Evolutionary conservation across 2,329 filamentous ascomycete genomes (phyloP).

Genomic region (Pseudonectria foliicola): DNA sequence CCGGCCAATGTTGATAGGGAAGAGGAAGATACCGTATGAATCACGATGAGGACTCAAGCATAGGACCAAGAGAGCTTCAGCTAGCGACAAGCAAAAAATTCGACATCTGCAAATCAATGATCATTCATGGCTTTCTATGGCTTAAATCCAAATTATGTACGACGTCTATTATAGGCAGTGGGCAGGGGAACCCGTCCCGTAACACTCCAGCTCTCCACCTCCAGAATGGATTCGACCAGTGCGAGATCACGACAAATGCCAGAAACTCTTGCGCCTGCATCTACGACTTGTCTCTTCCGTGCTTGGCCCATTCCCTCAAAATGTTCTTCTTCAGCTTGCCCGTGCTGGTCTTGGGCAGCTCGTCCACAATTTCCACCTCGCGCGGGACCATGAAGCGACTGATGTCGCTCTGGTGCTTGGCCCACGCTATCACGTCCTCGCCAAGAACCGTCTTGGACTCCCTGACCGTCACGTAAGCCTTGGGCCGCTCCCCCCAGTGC

Average conservation of each 20-base stretch:
- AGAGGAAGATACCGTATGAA: background rate
- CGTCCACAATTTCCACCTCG: constrained; percentile 69
- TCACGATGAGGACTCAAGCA: too few relatives aligned
- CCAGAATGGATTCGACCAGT: too few relatives aligned
- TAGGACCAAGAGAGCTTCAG: too few relatives aligned
- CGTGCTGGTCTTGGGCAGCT: constrained; percentile 94
- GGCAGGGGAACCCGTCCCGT: too few relatives aligned
- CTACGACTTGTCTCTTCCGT: constrained; percentile 13
- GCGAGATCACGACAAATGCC: too few relatives aligned
- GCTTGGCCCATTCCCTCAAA: constrained; percentile 69
- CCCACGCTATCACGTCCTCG: constrained; percentile 76
- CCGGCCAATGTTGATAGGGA: constrained; percentile 20
- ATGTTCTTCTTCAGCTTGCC: constrained; percentile 97
- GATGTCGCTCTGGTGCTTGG: constrained; percentile 70
- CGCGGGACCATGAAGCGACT: constrained; percentile 82
- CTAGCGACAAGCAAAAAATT: too few relatives aligned
- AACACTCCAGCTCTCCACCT: too few relatives aligned
- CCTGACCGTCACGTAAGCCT: constrained; percentile 83
- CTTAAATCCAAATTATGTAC: too few relatives aligned
- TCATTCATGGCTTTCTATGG: too few relatives aligned
- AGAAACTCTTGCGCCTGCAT: too few relatives aligned
- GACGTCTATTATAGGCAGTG: background rate
- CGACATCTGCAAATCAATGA: too few relatives aligned
- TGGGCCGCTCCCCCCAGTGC: constrained; percentile 94
- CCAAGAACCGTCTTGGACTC: constrained; percentile 41